Base-by-base conservation (phyloP, 1,139 yeast genomes). In the Scheffersomyces segobiensis region DNA sequence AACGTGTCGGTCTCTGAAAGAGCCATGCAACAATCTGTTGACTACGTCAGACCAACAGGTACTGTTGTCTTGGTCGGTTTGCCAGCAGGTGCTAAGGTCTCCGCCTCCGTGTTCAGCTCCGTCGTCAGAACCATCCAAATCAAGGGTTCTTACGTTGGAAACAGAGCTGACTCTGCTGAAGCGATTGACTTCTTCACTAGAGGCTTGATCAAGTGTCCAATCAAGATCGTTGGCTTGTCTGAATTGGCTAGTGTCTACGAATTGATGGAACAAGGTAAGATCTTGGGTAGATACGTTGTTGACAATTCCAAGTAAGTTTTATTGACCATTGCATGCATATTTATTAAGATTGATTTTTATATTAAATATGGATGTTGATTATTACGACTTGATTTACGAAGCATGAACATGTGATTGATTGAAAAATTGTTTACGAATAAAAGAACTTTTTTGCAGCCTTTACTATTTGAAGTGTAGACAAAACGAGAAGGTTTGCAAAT, bases 161-260 rank as follows among this genome's bases (percentile, higher is more conserved):
- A 88, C 84, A 85, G 93, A 80, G 90, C 89, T 62, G 93, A 88
- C 72, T 82, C 91, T 52, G 82, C 89, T 65, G 93, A 87, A 75
- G 93, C 93, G 57, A 74, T 88, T 65, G 92, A 88, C 67, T 88
- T 88, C 82, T 88, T 87, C 73, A 57, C 82, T 59, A 83, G 92
- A 79, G 93, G 93, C 59, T 77, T 86, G 67, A 85, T 88, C 66
- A 80, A 83, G 68, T 85, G 91, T 61, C 90, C 92, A 66, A 87
- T 87, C 75, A 85, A 87, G 78, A 71, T 88, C 69, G 89, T 87
- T 60, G 91, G 91, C 48, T 80, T 88, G 68, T 83, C 89, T 54
- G 87, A 86, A 67, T 79, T 88, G 65, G 86, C 88, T 67, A 71
- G 74, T 57, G 86, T 87, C 64, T 88, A 84, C 76, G 83, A 86